Evolutionary conservation across 2,329 filamentous ascomycete species (phyloP), one percentile per base, ranked within the genome.

Genomic region (Phyllosticta paracitricarpa): DNA sequence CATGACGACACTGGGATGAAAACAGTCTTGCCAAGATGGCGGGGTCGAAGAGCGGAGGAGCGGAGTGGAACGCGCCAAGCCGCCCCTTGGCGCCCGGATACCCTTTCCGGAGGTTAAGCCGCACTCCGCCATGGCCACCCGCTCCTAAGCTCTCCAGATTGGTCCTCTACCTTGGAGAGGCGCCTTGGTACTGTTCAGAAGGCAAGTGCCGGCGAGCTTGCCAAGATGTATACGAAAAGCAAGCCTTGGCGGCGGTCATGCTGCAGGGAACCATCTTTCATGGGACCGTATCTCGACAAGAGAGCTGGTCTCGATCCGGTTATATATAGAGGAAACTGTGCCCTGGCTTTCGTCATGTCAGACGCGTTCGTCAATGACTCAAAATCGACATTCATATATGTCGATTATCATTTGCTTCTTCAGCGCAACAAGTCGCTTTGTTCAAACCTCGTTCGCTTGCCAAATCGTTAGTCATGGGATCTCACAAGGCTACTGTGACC

Each of bases 391-490:
- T 40, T 14, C n/a, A 48, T n/a, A 48, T n/a, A 7, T n/a, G 40
- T 48, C 40, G 40, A 48, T 48, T n/a, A 4, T n/a, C 6, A n/a
- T n/a, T 48, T n/a, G 40, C 40, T 48, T 5, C 40, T 48, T 17
- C 40, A 48, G 12, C 14, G 14, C 40, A 48, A 4, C 17, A n/a
- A 48, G 14, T 7, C 17, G 17, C 40, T n/a, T 48, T 48, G 40
- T 48, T 17, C 14, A 14, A n/a, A 48, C 1, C 17, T n/a, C 40
- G 17, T n/a, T n/a, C 40, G 40, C 14, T 48, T 48, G 17, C 14
- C 14, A 17, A n/a, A n/a, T 48, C 22, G 22, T 4, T 26, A 24
- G 26, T 26, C 26, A 67, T 67, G 64, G 63, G 65, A 56, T 59
- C 64, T 35, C 53, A 30, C 19, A 66, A 65, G 54, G 59, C 60